Base-by-base conservation (phyloP, 2,329 filamentous ascomycete genomes). In the Chlorencoelia australis region DNA sequence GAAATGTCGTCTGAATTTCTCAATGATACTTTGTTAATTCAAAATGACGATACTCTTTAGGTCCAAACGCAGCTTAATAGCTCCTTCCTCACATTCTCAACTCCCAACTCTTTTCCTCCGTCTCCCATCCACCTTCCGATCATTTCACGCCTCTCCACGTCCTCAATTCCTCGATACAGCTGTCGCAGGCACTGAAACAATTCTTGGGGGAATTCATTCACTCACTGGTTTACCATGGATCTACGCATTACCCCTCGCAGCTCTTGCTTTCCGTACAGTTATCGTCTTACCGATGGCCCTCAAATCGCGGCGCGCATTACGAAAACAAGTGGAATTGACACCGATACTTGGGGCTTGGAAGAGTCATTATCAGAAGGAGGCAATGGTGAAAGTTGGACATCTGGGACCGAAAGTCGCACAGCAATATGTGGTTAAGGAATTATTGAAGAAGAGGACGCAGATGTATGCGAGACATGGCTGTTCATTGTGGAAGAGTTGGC, bases 161-260 rank as follows among this genome's bases (percentile, higher is more conserved):
- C 48, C 56, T 9, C 58, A 57, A 28, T 56, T 64, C 39, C 46
- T 69, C 43, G 61, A 66, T 42, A 54, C 62, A 36, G 48, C 62
- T 26, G 47, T 71, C 30, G 54, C 59, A 28, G 48, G 59, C 19
- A 63, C 68, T 3, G 64, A 69, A 44, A 53, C 56, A 33, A 50
- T 68, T 40, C 59, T 74, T 35, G 58, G 66, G 37, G 47, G 59
- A 17, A 47, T 86, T 58, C 69, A 76, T 49, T 52, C 52, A 15
- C 8, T 60, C 26, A 64, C 60, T 11, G 58, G 62, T 28, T 57
- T 75, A 2, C 62, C 71, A 37, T 78, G 73, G 73, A 66, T 57
- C 6, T 58, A 61, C 9, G 66, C 68, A 14, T 64, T 78, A 27
- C 73, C 73, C 4, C 54, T 73, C 35, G 63, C 69, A 4, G 72